Base-by-base conservation (phyloP, 768 basidiomycete species). In the Tricholomella constricta region DNA sequence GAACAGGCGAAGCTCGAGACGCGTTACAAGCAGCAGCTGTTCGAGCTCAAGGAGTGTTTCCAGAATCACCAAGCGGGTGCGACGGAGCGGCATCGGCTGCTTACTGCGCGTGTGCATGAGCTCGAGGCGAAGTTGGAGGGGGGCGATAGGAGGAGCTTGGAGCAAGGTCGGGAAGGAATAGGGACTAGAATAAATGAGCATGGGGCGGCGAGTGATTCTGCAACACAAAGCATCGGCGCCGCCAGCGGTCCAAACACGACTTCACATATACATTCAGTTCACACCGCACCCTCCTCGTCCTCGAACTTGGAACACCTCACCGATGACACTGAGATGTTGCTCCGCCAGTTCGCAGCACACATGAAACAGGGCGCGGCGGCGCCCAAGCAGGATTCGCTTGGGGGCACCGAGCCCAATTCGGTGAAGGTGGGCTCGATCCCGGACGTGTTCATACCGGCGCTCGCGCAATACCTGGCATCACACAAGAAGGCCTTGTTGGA, bases 121-220 rank as follows among this genome's bases (percentile, higher is more conserved):
- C 57, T 59, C 2, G 57, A 58, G 43, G 46, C 42, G 6, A 36
- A 59, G 26, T 14, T 52, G 14, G 50, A 31, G 20, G 25, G 19
- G 22, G 32, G 23, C 11, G 36, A 44, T 12, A 46, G 36, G 8
- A 45, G 22, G 14, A 10, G 32, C 14, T 5, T 25, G 26, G 25
- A 25, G 12, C 12, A 9, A 23, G 34, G 17, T n/a, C n/a, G n/a
- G 31, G 31, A 32, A 29, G 29, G 29, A 11, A 29, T 29, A 14
- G 10, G 31, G 31, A 32, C 2, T 11, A n/a, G n/a, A n/a, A n/a
- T n/a, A n/a, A n/a, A n/a, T n/a, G n/a, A n/a, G n/a, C n/a, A n/a
- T n/a, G n/a, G n/a, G n/a, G n/a, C n/a, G n/a, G n/a, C n/a, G n/a
- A n/a, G n/a, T n/a, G n/a, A n/a, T n/a, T n/a, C n/a, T n/a, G n/a